Evolutionary conservation across 768 basidiomycete genomes (phyloP).

Genomic region (Rhodotorula babjevae): DNA sequence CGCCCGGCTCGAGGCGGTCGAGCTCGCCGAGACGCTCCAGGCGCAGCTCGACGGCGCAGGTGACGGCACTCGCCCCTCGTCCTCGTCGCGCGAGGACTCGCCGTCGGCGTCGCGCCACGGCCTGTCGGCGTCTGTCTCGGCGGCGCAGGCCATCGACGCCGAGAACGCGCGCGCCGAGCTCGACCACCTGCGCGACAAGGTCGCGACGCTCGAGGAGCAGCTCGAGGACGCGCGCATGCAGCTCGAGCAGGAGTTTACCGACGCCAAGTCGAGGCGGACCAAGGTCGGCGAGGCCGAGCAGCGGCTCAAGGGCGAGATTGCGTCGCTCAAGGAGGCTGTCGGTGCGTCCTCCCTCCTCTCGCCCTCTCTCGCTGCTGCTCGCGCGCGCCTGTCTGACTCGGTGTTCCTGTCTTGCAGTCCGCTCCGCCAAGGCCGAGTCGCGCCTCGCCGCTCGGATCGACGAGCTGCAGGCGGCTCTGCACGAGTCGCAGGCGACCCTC

Average conservation of each 20-base stretch:
- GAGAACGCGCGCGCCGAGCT: constrained; percentile 85
- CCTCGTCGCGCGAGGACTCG: neutral
- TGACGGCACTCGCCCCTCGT: too few relatives aligned
- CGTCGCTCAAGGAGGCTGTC: constrained; percentile 63
- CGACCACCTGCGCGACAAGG: constrained; percentile 74
- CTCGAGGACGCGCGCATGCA: constrained; percentile 65
- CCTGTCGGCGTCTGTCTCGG: constrained; percentile 11
- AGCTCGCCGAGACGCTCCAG: constrained; percentile 59
- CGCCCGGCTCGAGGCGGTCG: constrained; percentile 72
- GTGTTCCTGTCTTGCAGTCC: neutral
- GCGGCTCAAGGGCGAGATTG: constrained; percentile 60
- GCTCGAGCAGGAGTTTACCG: constrained; percentile 61
- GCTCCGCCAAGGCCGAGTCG: constrained; percentile 57
- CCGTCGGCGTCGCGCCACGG: neutral
- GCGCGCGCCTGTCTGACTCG: neutral
- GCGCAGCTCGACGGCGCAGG: constrained; percentile 48
- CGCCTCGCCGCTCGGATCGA: constrained; percentile 62
- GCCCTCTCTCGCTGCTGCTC: neutral
- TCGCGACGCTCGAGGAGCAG: constrained; percentile 70
- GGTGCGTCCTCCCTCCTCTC: constrained; percentile 49
- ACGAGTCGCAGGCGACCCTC: constrained; percentile 77
- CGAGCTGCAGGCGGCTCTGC: constrained; percentile 83
- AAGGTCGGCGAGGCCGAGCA: constrained; percentile 51
- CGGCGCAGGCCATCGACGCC: constrained; percentile 89
- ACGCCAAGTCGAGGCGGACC: constrained; percentile 41